A percentile compares a stretch with the other conserved stretches of the same genome.
Evolutionary conservation across 768 basidiomycete species (phyloP).

Genomic region (Mycena amicta): DNA sequence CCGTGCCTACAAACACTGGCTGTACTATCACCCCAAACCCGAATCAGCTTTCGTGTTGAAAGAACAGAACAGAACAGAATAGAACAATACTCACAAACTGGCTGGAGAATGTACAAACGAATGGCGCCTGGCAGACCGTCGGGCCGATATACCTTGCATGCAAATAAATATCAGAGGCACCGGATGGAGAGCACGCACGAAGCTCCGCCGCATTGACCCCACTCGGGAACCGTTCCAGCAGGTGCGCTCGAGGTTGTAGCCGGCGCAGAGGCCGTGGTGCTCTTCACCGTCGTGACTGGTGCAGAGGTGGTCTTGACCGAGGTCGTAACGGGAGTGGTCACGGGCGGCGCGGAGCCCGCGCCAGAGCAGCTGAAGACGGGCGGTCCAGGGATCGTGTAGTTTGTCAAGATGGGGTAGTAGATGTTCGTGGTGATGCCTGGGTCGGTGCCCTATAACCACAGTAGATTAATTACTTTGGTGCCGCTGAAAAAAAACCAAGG

Average conservation of each 20-base stretch:
- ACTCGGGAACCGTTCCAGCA: conserved; percentile 40
- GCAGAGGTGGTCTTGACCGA: conserved; percentile 17
- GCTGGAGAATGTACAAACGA: conserved; percentile 3
- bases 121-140: conserved; percentile 16
- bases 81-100: conserved; percentile 15
- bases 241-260: too few relatives aligned
- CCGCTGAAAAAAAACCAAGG: neutral
- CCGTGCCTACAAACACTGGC: conserved; percentile 18
- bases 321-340: conserved; percentile 14
- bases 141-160: conserved; percentile 18
- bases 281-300: neutral
- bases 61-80: neutral
- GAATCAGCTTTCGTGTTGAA: neutral
- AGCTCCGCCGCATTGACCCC: conserved; percentile 37
- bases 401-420: conserved; percentile 36
- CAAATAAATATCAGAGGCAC: neutral
- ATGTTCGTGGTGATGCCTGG: conserved; percentile 51
- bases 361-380: conserved; percentile 38
- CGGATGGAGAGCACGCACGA: neutral
- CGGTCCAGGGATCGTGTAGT: conserved; percentile 46
- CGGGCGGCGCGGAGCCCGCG: conserved; percentile 20
- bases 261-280: conserved; percentile 21
- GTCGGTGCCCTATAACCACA: conserved; percentile 33
- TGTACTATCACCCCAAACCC: conserved; percentile 9
- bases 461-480: neutral